Evolutionary conservation across 2,329 filamentous ascomycete genomes (phyloP).

Genomic region (Colletotrichum sidae): DNA sequence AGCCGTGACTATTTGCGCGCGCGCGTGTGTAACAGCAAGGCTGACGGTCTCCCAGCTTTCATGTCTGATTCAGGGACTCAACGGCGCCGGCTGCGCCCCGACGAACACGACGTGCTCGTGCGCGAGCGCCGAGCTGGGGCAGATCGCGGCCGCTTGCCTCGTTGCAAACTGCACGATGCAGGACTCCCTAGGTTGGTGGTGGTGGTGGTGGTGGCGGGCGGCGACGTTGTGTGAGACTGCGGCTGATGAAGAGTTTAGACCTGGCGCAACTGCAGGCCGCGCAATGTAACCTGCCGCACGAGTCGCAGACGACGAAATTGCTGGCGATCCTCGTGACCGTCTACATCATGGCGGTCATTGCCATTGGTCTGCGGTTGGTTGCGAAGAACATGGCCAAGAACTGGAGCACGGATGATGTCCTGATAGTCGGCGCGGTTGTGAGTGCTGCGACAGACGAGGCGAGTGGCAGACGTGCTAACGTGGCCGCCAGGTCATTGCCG

Average conservation of each 20-base stretch:
- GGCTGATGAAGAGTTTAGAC: constrained; percentile 3
- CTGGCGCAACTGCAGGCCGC: constrained; percentile 31
- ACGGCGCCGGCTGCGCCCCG: constrained; percentile 30
- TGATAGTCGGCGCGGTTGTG: constrained; percentile 29
- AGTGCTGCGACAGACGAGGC: neutral
- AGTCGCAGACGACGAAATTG: constrained; percentile 19
- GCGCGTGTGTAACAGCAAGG: neutral
- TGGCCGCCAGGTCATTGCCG: neutral
- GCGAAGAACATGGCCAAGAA: constrained; percentile 24
- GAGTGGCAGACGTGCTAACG: neutral
- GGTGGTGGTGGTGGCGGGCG: too few species aligned
- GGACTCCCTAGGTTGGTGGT: constrained; percentile 29
- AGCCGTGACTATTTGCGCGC: neutral
- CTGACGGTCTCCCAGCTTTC: constrained; percentile 9
- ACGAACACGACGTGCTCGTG: constrained; percentile 36
- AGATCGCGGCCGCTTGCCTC: constrained; percentile 21
- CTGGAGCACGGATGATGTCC: constrained; percentile 22
- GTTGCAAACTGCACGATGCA: constrained; percentile 37
- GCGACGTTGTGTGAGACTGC: too few species aligned
- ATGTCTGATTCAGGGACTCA: constrained; percentile 27
- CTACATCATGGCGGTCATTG: constrained; percentile 6
- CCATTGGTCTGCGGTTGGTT: constrained; percentile 15
- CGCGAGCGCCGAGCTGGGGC: constrained; percentile 23
- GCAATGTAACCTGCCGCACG: constrained; percentile 34
- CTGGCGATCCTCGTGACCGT: constrained; percentile 24